Evolutionary conservation across 441 rosid genomes (phyloP), one percentile per base, ranked within the genome.

Genomic region (Rhodomyrtus psidioides): DNA sequence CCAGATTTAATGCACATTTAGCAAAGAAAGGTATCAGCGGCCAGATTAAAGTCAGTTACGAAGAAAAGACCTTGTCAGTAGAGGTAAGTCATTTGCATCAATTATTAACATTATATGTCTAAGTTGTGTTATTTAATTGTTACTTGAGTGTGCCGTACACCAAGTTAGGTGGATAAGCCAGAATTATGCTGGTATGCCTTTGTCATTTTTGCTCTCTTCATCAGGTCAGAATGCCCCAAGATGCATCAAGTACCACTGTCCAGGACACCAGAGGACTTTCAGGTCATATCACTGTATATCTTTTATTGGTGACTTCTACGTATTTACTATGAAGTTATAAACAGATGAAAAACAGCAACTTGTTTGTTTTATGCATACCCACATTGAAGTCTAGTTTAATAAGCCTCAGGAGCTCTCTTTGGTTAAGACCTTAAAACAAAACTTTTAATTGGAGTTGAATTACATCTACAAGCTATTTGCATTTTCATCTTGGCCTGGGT

Each of bases 221-320:
- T 92, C 86, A 97, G 99, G 98, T 97, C 82, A 95, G 94, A 90
- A 97, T 96, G 98, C 99, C 99, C 83, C 99, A 97, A 90, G 99
- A 97, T 92, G 95, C 98, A 83, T 94, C 99, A 83, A 92, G 92
- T 89, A 90, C 89, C 88, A 82, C 87, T 21, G 96, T 97, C 57
- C 97, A 94, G 85, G 99, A 97, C 87, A 95, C 98, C 53, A 95
- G 95, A 90, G 99, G 98, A 82, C 98, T 97, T 89, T 97, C 98
- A 94, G 99, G 99, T 97, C 84, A 86, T 85, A 86, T 88, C 51
- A 75, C 57, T 88, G 84, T 59, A 34, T n/a, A 55, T 84, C 81
- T 74, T 83, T 27, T 82, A 79, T 83, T 60, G 51, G 10, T 51
- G 83, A 27, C 74, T 54, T 79, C 28, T 57, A n/a, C n/a, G n/a